Percentiles rank a stretch among this genome's conserved stretches.
Conservation (phyloP, 1,139 yeast genomes). For the Debaryomyces singareniensis region DNA sequence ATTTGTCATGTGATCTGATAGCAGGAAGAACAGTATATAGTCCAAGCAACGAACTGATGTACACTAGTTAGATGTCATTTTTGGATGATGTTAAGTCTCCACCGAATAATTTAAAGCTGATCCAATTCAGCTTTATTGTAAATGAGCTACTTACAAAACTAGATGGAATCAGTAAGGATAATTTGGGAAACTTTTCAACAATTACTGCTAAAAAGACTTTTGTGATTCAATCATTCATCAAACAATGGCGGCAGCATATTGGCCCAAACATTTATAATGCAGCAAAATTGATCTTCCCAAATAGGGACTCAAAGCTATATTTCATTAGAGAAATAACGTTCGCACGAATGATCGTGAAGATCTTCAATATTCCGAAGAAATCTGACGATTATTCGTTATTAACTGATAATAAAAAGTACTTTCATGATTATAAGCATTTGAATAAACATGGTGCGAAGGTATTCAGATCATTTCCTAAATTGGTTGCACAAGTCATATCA, state of each 20-base stretch:
- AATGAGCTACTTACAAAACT: constrained; percentile 27
- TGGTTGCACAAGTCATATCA: constrained; percentile 40
- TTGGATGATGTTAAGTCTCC: constrained; percentile 9
- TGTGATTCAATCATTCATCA: constrained; percentile 42
- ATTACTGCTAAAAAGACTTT: constrained; percentile 25
- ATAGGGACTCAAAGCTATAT: constrained; percentile 49
- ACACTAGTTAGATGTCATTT: no score
- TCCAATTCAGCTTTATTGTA: constrained; percentile 20
- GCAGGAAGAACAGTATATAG: no score
- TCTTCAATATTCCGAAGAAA: constrained; percentile 29
- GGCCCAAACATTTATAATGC: constrained; percentile 71
- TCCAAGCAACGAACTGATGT: no score
- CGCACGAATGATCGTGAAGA: constrained; percentile 33
- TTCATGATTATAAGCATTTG: constrained; percentile 23
- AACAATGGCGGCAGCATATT: constrained; percentile 56
- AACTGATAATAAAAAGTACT: constrained; percentile 34
- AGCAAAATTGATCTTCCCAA: constrained; percentile 56
- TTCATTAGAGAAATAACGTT: constrained; percentile 48
- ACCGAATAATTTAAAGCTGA: constrained; percentile 16
- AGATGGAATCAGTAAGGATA: constrained; percentile 22
- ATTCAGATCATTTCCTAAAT: constrained; percentile 39
- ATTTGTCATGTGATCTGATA: no score
- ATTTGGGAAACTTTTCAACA: constrained; percentile 21
- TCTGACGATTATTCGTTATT: constrained; percentile 30
- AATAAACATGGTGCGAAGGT: constrained; percentile 18